phyloP scores from a whole-genome alignment of 1,139 yeast species.

The Yarrowia galli region DNA sequence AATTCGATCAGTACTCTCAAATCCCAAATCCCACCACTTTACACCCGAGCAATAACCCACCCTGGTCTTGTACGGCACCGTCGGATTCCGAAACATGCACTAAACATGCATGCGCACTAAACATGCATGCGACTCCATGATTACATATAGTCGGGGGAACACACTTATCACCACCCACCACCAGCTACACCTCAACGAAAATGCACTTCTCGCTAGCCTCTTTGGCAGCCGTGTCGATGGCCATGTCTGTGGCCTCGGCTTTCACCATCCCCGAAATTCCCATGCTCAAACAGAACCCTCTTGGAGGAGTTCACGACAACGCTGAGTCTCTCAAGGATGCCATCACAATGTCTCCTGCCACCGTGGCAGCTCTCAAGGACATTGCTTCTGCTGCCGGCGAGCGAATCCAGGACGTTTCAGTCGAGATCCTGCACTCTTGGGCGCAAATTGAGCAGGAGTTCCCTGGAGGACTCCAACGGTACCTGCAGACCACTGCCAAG shows the following conservation, averaged over 20 bases:
- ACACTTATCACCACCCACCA: background rate
- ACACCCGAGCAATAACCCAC: no score
- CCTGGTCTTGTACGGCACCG: background rate
- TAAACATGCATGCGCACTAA: slow-evolving; percentile 10
- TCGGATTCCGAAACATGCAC: slow-evolving; percentile 21
- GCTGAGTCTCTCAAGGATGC: slow-evolving; percentile 2
- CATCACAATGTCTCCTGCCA: slow-evolving; percentile 8
- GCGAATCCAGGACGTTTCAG: slow-evolving; percentile 13
- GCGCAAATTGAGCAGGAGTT: slow-evolving; percentile 20
- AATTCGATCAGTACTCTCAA: no score
- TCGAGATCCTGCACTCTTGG: slow-evolving; percentile 23
- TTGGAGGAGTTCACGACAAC: background rate
- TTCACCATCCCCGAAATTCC: slow-evolving; percentile 22
- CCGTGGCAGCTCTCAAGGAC: slow-evolving; percentile 21
- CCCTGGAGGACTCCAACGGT: slow-evolving; percentile 19
- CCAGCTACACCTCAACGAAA: background rate
- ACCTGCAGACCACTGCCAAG: background rate
- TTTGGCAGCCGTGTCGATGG: background rate
- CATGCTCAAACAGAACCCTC: slow-evolving; percentile 13
- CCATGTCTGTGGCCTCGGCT: slow-evolving; percentile 14
- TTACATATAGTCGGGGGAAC: no score
- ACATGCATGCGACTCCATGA: background rate
- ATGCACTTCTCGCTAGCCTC: slow-evolving; percentile 19
- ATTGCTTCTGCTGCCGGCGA: slow-evolving; percentile 25
- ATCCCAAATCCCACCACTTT: no score